Conservation (phyloP, 768 basidiomycete genomes). For the Macrolepiota fuliginosa region DNA sequence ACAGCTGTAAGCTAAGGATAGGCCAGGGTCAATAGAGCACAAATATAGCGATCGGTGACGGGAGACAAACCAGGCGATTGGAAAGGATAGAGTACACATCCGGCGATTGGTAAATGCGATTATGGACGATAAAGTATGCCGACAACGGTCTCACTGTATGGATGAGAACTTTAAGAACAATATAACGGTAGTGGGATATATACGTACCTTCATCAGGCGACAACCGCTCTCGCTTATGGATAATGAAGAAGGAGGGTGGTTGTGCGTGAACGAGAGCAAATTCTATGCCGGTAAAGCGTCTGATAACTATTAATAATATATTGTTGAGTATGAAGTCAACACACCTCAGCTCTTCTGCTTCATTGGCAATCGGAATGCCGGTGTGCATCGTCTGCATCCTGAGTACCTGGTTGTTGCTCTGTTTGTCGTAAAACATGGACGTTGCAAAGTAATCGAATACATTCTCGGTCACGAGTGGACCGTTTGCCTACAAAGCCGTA, state of each 20-base stretch:
- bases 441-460: conserved; percentile 89
- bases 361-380: conserved; percentile 71
- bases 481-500: conserved; percentile 54
- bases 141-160: conserved; percentile 68
- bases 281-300: conserved; percentile 85
- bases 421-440: conserved; percentile 94
- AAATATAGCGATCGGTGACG: conserved; percentile 7
- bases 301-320: conserved; percentile 26
- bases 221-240: conserved; percentile 84
- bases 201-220: conserved; percentile 79
- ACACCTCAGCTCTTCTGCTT: conserved; percentile 84
- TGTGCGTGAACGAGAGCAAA: conserved; percentile 81
- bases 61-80: conserved; percentile 65
- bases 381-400: conserved; percentile 94
- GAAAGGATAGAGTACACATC: conserved; percentile 83
- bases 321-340: conserved; percentile 19
- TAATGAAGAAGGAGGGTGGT: conserved; percentile 81
- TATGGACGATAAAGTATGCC: conserved; percentile 86
- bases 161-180: conserved; percentile 10
- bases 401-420: conserved; percentile 88
- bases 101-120: conserved; percentile 86
- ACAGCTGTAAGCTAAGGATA: conserved; percentile 59
- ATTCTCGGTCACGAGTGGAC: conserved; percentile 71
- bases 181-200: conserved; percentile 9
- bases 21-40: neutral